Conservation (phyloP, 352 stramenopile species). For the Pilasporangium apinafurcum region DNA sequence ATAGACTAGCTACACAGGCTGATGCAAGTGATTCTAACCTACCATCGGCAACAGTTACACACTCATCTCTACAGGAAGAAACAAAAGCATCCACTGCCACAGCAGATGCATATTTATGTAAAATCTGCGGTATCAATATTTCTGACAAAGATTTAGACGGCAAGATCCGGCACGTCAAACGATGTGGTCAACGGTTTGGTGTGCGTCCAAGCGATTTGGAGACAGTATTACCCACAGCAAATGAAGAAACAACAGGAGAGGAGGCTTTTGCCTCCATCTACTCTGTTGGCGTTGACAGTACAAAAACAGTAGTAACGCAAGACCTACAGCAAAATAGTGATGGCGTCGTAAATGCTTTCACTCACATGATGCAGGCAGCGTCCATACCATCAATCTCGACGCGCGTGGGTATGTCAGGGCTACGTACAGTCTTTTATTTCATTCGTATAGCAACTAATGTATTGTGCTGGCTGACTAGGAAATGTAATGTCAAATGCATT, state of each 20-base stretch:
- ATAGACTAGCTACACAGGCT: constrained; percentile 12
- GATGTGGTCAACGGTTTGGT: constrained; percentile 63
- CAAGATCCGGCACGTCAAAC: constrained; percentile 78
- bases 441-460: background rate
- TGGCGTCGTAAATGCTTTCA: constrained; percentile 36
- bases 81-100: background rate
- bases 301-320: background rate
- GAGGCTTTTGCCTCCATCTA: background rate
- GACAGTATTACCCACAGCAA: constrained; percentile 8
- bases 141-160: constrained; percentile 20
- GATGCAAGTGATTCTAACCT: background rate
- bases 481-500: constrained; percentile 53
- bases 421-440: no score
- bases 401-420: no score
- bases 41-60: no score
- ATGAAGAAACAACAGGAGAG: constrained; percentile 1
- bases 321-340: no score
- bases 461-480: constrained; percentile 4
- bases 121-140: constrained; percentile 61
- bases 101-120: constrained; percentile 33
- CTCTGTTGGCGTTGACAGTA: background rate
- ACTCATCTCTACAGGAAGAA: background rate
- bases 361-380: constrained; percentile 49
- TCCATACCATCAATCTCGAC: constrained; percentile 5
- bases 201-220: constrained; percentile 44